A percentile compares a stretch with the other conserved stretches of the same genome.
These are phyloP conservation scores for Teratosphaeria zuluensis DNA, from an alignment of 2,329 filamentous ascomycete species.

Conservation along the genomic window DNA sequence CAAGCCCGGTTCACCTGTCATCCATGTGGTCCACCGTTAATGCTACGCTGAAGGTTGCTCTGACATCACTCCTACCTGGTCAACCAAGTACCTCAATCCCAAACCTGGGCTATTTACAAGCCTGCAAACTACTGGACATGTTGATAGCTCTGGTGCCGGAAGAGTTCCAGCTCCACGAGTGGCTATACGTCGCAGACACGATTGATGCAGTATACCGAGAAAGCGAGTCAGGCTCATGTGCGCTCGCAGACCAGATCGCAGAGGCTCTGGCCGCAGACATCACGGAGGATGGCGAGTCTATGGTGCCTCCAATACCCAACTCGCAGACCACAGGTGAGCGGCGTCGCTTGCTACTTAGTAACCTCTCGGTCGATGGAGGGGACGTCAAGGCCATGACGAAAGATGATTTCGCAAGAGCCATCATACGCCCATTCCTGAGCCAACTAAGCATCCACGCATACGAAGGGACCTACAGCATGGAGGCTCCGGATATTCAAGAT, in stretches of 20 bases:
- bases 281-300: slow-evolving; percentile 22
- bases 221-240: slow-evolving; percentile 56
- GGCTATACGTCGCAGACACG: slow-evolving; percentile 94
- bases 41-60: slow-evolving; percentile 68
- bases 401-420: slow-evolving; percentile 59
- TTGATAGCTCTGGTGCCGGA: slow-evolving; percentile 81
- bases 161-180: slow-evolving; percentile 96
- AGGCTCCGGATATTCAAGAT: slow-evolving; percentile 52
- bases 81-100: slow-evolving; percentile 58
- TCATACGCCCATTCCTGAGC: slow-evolving; percentile 80
- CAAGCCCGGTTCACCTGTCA: slow-evolving; percentile 67
- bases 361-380: slow-evolving; percentile 47
- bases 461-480: slow-evolving; percentile 85
- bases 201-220: slow-evolving; percentile 90
- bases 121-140: slow-evolving; percentile 84
- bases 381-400: slow-evolving; percentile 45
- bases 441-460: slow-evolving; percentile 89
- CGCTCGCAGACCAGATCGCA: slow-evolving; percentile 74
- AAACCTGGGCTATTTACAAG: slow-evolving; percentile 70
- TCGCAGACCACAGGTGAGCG: background rate
- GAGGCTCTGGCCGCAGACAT: slow-evolving; percentile 49
- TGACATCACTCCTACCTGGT: slow-evolving; percentile 63
- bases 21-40: slow-evolving; percentile 87
- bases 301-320: background rate
- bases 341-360: slow-evolving; percentile 37